phyloP scores from a whole-genome alignment of 148 eudicot species.

The Euryodendron excelsum region DNA sequence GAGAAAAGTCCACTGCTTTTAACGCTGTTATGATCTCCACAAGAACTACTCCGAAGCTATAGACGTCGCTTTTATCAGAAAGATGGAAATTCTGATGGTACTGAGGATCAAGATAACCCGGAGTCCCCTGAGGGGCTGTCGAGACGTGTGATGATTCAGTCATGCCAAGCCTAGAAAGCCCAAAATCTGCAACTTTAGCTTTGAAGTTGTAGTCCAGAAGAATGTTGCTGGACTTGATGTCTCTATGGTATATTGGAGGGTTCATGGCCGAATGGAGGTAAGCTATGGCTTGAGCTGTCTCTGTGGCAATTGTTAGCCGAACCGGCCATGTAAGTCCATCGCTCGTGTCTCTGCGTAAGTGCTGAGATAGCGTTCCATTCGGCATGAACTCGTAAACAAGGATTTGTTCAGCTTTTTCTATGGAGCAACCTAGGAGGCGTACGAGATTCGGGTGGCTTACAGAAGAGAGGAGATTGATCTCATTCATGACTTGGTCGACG shows the following conservation, averaged over 20 bases:
- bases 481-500: slow-evolving; percentile 56
- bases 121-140: slow-evolving; percentile 78
- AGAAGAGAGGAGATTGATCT: slow-evolving; percentile 63
- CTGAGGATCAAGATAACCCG: slow-evolving; percentile 77
- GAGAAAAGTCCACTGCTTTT: slow-evolving; percentile 55
- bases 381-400: slow-evolving; percentile 69
- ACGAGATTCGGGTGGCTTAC: slow-evolving; percentile 65
- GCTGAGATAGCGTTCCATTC: slow-evolving; percentile 59
- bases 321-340: slow-evolving; percentile 47
- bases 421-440: slow-evolving; percentile 58
- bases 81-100: slow-evolving; percentile 67
- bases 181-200: slow-evolving; percentile 76
- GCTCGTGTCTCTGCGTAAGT: slow-evolving; percentile 40
- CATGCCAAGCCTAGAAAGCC: slow-evolving; percentile 65
- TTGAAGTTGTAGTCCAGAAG: slow-evolving; percentile 54
- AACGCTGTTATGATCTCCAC: slow-evolving; percentile 62
- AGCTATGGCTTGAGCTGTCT: slow-evolving; percentile 71
- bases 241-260: slow-evolving; percentile 76
- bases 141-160: slow-evolving; percentile 61
- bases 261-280: slow-evolving; percentile 55
- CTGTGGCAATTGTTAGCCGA: slow-evolving; percentile 49
- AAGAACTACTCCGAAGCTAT: slow-evolving; percentile 71
- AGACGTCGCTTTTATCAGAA: slow-evolving; percentile 70
- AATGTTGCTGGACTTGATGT: slow-evolving; percentile 74
- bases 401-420: slow-evolving; percentile 54